Conservation (phyloP, 2,329 filamentous ascomycete genomes). For the Ceratocystis albifundus region DNA sequence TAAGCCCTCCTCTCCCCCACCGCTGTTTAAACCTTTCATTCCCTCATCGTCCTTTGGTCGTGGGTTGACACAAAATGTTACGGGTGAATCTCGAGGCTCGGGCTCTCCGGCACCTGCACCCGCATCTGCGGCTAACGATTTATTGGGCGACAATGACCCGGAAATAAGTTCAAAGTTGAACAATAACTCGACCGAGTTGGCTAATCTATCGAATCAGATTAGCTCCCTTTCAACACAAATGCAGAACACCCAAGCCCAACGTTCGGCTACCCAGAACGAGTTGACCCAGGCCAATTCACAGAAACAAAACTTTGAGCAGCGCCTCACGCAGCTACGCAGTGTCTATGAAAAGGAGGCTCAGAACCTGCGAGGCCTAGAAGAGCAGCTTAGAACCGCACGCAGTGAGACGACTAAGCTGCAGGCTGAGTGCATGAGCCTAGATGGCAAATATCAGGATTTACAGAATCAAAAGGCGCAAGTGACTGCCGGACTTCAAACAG, state of each 20-base stretch:
- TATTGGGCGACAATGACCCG: slow-evolving; percentile 81
- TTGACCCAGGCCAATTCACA: slow-evolving; percentile 70
- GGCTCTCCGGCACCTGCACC: slow-evolving; percentile 37
- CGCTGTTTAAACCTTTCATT: slow-evolving; percentile 76
- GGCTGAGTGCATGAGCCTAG: slow-evolving; percentile 70
- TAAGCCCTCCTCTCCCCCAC: slow-evolving; percentile 39
- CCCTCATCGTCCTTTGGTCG: slow-evolving; percentile 89
- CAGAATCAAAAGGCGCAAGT: slow-evolving; percentile 72
- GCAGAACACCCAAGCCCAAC: slow-evolving; percentile 80
- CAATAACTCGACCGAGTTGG: slow-evolving; percentile 80
- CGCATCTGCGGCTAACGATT: slow-evolving; percentile 49
- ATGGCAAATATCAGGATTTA: slow-evolving; percentile 69
- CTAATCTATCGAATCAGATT: slow-evolving; percentile 93
- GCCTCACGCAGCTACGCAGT: slow-evolving; percentile 71
- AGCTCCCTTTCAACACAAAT: slow-evolving; percentile 84
- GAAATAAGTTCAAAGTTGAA: slow-evolving; percentile 81
- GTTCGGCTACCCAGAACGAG: slow-evolving; percentile 66
- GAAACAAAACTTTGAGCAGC: slow-evolving; percentile 85
- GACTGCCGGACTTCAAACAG: slow-evolving; percentile 61
- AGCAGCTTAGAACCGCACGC: slow-evolving; percentile 63
- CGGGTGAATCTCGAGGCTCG: slow-evolving; percentile 56
- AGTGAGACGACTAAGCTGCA: slow-evolving; percentile 76
- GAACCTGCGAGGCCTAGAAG: slow-evolving; percentile 71
- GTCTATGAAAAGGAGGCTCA: slow-evolving; percentile 91
- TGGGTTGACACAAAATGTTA: slow-evolving; percentile 48